Evolutionary conservation across 257 asterid species (phyloP).

Genomic region (Solanum chiquidenum): DNA sequence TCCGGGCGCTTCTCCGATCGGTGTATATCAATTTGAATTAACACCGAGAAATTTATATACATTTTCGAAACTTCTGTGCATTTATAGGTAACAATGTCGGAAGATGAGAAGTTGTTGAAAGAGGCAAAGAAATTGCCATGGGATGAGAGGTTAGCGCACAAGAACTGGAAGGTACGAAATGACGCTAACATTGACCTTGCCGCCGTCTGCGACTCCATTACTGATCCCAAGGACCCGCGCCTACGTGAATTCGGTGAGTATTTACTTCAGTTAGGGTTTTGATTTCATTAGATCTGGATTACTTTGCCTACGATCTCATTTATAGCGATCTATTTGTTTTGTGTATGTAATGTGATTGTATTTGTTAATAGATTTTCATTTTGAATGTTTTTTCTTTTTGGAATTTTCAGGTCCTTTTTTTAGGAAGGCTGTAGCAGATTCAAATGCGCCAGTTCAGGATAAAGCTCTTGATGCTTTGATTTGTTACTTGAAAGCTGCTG

Average conservation of each 20-base stretch:
- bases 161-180: constrained; percentile 98
- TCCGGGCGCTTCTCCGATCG: not conserved
- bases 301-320: constrained; percentile 9
- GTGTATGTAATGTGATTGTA: constrained; percentile 19
- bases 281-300: constrained; percentile 40
- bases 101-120: constrained; percentile 98
- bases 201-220: constrained; percentile 67
- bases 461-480: constrained; percentile 96
- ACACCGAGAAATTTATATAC: not conserved
- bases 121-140: constrained; percentile 97
- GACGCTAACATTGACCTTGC: constrained; percentile 96
- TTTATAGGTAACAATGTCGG: constrained; percentile 59
- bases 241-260: constrained; percentile 86
- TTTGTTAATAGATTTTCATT: constrained; percentile 21
- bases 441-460: constrained; percentile 98
- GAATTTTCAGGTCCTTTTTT: constrained; percentile 59
- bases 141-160: constrained; percentile 94
- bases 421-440: constrained; percentile 72
- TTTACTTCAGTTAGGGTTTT: constrained; percentile 8
- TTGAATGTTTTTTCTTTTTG: constrained; percentile 4
- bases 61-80: not conserved
- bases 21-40: not conserved
- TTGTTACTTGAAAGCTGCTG: constrained; percentile 85
- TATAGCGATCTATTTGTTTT: constrained; percentile 18
- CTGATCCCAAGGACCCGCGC: constrained; percentile 96